Conservation (phyloP, 164 flowering plant genomes). For the Malania oleifera region DNA sequence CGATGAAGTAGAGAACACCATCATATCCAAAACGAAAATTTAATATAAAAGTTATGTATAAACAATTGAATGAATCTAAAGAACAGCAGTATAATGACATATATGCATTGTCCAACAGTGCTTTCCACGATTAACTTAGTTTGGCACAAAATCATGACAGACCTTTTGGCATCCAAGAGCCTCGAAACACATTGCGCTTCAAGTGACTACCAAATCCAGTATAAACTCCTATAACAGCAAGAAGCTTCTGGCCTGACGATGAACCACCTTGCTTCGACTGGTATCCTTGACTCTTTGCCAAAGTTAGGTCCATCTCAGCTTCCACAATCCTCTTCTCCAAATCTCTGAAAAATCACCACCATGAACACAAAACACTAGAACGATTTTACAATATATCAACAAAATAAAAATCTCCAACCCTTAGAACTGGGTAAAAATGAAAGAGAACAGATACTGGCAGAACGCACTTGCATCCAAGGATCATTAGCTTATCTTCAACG, state of each 20-base stretch:
- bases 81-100: too few relatives aligned
- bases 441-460: constrained; percentile 1
- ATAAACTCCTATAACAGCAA: constrained; percentile 97
- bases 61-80: neutral
- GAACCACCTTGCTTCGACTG: constrained; percentile 40
- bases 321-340: constrained; percentile 80
- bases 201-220: constrained; percentile 91
- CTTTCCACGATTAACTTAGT: too few relatives aligned
- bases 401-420: neutral
- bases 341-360: constrained; percentile 44
- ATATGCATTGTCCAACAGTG: too few relatives aligned
- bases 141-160: constrained; percentile 9
- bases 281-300: constrained; percentile 90
- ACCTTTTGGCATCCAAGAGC: constrained; percentile 97
- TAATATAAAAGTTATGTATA: neutral
- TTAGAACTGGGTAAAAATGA: neutral
- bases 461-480: constrained; percentile 86
- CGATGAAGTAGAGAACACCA: too few relatives aligned
- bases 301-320: constrained; percentile 91
- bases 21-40: neutral
- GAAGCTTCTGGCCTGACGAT: constrained; percentile 47
- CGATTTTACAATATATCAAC: neutral
- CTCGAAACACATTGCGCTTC: constrained; percentile 72
- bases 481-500: constrained; percentile 77
- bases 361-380: neutral